Evolutionary conservation across 2,329 filamentous ascomycete genomes (phyloP), one percentile per base, ranked within the genome.

Genomic region (Xylaria sp.): DNA sequence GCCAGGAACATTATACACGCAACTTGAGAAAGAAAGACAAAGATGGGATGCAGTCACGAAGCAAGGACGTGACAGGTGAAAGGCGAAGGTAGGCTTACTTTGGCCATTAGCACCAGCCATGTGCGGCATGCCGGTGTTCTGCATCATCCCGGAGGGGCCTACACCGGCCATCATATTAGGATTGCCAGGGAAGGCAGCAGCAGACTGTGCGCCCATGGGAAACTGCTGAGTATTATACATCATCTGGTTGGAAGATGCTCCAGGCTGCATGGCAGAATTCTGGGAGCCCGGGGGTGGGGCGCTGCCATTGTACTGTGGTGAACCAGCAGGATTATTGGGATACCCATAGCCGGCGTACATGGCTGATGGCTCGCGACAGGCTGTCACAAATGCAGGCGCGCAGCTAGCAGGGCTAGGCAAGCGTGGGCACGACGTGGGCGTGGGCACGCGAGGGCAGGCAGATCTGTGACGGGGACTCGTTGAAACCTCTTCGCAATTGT

Each of bases 141-240:
- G 85, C 85, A 88, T 87, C 85, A 88, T 87, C 71, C 81, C 84
- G 75, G 79, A 80, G 76, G 81, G 80, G 40, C 80, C 82, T 65
- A 75, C 75, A 66, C 77, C 80, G 51, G 78, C 76, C 79, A 85
- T 85, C 82, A 87, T 85, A 75, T 83, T 85, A 54, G 80, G 80
- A 66, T 78, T 81, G 48, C 79, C 80, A 51, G 78, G 78, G 68
- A 85, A 86, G 64, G 76, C 78, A 62, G 66, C 65, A 54, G 66
- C 68, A 40, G 72, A 65, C 71, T 85, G 83, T 58, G 79, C 76
- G 55, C 76, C 77, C 82, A 87, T 85, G 69, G 80, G 77, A 68
- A 83, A 86, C 76, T 84, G 84, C 73, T 85, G 83, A 60, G 80
- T 78, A 73, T 84, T 85, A 75, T 85, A 87, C 83, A 87, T 86